phyloP scores from a whole-genome alignment of 208 protist species.

The Lotmaria passim region DNA sequence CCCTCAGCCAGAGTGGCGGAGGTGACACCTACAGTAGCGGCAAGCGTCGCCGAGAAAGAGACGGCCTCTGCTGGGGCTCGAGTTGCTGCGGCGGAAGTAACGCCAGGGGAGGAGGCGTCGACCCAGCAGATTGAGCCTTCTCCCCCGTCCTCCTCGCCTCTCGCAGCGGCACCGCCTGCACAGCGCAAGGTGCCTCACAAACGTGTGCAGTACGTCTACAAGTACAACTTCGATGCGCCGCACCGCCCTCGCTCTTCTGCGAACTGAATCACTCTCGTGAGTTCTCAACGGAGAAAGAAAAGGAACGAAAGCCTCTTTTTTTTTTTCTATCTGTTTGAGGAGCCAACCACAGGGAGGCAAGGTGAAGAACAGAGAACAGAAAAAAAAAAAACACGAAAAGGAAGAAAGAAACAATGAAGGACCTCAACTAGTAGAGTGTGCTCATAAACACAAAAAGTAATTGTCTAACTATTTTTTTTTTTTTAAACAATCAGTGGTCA shows the following conservation, averaged over 20 bases:
- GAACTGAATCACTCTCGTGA: no score
- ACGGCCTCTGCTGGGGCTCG: background rate
- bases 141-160: background rate
- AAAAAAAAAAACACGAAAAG: no score
- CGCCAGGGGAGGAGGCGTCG: background rate
- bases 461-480: no score
- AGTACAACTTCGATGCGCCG: conserved; percentile 33
- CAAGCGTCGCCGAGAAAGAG: background rate
- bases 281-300: no score
- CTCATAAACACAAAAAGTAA: no score
- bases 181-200: background rate
- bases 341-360: no score
- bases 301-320: no score
- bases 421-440: no score
- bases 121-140: background rate
- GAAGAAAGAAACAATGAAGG: no score
- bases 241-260: conserved; percentile 16
- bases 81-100: background rate
- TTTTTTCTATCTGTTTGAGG: no score
- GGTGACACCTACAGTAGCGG: background rate
- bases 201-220: conserved; percentile 28
- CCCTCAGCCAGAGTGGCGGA: background rate
- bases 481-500: no score
- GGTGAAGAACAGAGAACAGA: no score
- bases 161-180: background rate